Conservation (phyloP, 129 eudicot species). For the Escallonia rubra region DNA sequence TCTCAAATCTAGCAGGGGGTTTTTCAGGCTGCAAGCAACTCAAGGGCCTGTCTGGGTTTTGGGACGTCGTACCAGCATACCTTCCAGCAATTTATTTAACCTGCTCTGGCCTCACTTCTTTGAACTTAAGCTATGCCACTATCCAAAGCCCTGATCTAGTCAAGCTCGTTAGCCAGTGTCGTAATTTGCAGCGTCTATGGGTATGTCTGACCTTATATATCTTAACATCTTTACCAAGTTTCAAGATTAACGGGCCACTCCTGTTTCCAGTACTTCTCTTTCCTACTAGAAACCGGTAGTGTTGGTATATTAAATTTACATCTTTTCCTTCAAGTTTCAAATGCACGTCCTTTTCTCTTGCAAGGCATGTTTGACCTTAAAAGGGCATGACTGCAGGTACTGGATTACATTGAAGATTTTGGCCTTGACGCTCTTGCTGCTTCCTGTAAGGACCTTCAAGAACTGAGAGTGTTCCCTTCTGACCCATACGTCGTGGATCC, state of each 20-base stretch:
- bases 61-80: conserved; percentile 83
- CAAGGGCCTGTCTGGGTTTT: conserved; percentile 71
- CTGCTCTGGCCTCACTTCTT: conserved; percentile 68
- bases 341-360: not conserved
- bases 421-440: conserved; percentile 72
- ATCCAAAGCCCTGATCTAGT: conserved; percentile 63
- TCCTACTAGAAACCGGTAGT: not conserved
- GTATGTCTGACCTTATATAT: conserved; percentile 30
- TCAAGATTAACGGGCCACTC: not conserved
- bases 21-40: conserved; percentile 75
- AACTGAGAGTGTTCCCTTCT: conserved; percentile 84
- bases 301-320: too few relatives aligned
- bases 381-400: conserved; percentile 43
- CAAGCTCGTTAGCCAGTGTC: conserved; percentile 73
- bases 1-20: conserved; percentile 45
- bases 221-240: not conserved
- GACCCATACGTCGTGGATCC: conserved; percentile 78
- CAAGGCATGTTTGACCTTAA: not conserved
- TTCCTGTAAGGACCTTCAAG: conserved; percentile 72
- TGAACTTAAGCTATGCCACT: conserved; percentile 73
- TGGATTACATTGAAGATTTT: conserved; percentile 87
- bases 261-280: not conserved
- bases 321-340: not conserved
- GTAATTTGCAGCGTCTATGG: conserved; percentile 83
- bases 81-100: conserved; percentile 71